Conservation (phyloP, 106 monocot species). For the Dendrobium catenatum region DNA sequence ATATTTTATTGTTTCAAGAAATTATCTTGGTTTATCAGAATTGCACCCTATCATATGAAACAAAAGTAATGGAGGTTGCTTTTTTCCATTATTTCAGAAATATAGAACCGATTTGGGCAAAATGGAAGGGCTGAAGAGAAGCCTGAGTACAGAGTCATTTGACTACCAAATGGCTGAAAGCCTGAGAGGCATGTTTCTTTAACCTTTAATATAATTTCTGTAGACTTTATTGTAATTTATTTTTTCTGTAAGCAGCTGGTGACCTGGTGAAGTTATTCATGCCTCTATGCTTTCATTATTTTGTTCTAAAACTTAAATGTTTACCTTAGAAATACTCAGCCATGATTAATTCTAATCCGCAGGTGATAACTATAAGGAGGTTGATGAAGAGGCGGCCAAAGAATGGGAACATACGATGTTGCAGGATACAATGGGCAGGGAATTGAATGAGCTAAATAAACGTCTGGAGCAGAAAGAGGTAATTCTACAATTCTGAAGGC, state of each 20-base stretch:
- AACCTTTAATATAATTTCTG: neutral
- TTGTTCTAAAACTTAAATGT: neutral
- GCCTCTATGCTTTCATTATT: neutral
- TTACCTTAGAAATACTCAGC: neutral
- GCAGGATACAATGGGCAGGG: constrained; percentile 94
- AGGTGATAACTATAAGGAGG: constrained; percentile 66
- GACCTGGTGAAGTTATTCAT: neutral
- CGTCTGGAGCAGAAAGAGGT: constrained; percentile 96
- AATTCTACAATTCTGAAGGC: neutral
- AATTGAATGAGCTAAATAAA: constrained; percentile 88
- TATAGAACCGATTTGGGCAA: constrained; percentile 32
- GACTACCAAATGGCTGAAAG: constrained; percentile 58
- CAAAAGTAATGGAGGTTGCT: neutral
- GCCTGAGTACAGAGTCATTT: constrained; percentile 50
- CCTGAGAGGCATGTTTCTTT: constrained; percentile 35
- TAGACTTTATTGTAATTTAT: neutral
- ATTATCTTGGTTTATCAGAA: neutral
- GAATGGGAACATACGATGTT: constrained; percentile 90
- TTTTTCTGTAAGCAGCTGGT: neutral
- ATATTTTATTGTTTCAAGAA: neutral
- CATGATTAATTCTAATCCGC: constrained; percentile 7
- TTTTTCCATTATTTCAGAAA: constrained; percentile 42
- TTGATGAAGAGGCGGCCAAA: constrained; percentile 83
- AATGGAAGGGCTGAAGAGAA: constrained; percentile 65
- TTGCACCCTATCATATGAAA: neutral